Percentiles rank a stretch among this genome's conserved stretches.
These are phyloP conservation scores for Populus nigra DNA, from an alignment of 345 rosid genomes.

Conservation along the genomic window DNA sequence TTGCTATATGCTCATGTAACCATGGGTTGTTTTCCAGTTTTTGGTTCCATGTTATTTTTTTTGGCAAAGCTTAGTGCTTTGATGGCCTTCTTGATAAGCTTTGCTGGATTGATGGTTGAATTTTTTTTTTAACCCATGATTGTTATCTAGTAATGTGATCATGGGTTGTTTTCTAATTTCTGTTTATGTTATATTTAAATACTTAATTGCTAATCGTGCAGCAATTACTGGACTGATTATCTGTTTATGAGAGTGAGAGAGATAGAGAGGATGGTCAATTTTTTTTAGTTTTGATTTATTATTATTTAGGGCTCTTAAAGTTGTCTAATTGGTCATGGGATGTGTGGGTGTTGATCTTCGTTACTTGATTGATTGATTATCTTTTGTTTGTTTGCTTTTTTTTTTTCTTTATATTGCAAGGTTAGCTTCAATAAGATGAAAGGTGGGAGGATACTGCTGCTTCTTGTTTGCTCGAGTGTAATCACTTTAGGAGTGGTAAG, in stretches of 20 bases:
- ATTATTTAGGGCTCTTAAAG: too few species aligned
- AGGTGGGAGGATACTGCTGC: constrained; percentile 24
- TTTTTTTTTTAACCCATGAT: background rate
- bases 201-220: too few species aligned
- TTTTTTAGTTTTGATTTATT: too few species aligned
- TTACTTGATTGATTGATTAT: background rate
- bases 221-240: too few species aligned
- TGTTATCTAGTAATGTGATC: background rate
- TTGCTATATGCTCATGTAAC: background rate
- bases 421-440: constrained; percentile 26
- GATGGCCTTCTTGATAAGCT: background rate
- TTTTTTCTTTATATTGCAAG: constrained; percentile 1
- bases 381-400: background rate
- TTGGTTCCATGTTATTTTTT: too few species aligned
- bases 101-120: background rate
- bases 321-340: too few species aligned
- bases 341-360: too few species aligned
- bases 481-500: constrained; percentile 44
- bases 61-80: background rate
- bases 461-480: constrained; percentile 36
- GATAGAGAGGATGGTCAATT: too few species aligned
- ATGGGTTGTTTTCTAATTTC: too few species aligned
- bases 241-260: too few species aligned
- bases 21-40: too few species aligned
- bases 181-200: too few species aligned